Base-by-base conservation (phyloP, 352 stramenopile species). In the Phytophthora tubulina region DNA sequence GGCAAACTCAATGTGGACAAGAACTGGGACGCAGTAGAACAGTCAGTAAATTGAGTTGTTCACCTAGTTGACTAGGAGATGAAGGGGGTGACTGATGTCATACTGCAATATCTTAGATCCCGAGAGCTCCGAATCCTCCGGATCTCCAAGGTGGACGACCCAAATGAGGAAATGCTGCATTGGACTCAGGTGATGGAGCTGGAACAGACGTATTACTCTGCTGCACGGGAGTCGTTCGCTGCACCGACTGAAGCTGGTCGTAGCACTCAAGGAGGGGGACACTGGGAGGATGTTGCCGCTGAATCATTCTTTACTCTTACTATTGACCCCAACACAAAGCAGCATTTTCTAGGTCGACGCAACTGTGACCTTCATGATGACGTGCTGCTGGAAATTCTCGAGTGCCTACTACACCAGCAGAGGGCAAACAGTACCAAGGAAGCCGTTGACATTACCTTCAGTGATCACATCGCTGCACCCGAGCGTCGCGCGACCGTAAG, bases 141-240 rank as follows among this genome's bases (percentile, higher is more conserved):
- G 17, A 81, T 92, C 35, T 69, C 61, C 32, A 80, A 76, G 30
- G 48, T 94, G 2, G 59, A 73, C 3, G 85, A 96, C 41, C 72
- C 87, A 21, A 95, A 96, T 54, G 81, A 92, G 67, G 89, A 96
- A 51, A n/a, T 90, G 35, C 71, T 94, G 32, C 76, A 95, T 51
- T 96, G 89, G 89, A 41, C 75, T 14, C 76, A 92, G 45, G 78
- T 84, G 45, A 60, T 78, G 52, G 76, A 92, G 56, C 72, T 94
- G 9, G 72, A 71, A 2, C n/a, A 63, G 9, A 63, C 36, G 2
- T 79, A 84, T 33, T 92, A 92, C 55, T 81, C 67, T 42, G 49
- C 55, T 55, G 41, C 33, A 53, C n/a, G 51, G 5, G 27, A 39
- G 15, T n/a, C 31, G 2, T n/a, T 33, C 41, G 27, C 35, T 15